These are phyloP conservation scores for Cryptococcus sp. DNA, from an alignment of 1,284 basidiomycete genomes.

Conservation along the genomic window DNA sequence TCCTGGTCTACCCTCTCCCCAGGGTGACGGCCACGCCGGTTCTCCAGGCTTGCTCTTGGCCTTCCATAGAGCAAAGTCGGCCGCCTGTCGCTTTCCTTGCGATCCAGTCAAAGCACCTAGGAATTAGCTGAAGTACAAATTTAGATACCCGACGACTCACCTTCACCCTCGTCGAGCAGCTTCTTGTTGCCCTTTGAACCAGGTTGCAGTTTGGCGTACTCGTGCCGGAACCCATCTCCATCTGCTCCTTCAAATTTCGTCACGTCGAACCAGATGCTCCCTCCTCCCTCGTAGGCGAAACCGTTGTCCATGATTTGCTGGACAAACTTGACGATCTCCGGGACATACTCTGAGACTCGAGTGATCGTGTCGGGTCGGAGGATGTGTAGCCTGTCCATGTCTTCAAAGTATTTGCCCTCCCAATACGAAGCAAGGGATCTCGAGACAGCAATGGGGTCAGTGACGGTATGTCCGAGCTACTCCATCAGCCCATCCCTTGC, in stretches of 20 bases:
- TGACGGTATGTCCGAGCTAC: constrained; percentile 72
- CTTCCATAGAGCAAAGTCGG: constrained; percentile 98
- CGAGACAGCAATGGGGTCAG: constrained; percentile 75
- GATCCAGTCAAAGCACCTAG: constrained; percentile 62
- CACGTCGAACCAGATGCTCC: constrained; percentile 95
- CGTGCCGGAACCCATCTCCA: constrained; percentile 54
- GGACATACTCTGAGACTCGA: constrained; percentile 94
- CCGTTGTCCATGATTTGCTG: constrained; percentile 81
- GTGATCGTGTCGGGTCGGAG: constrained; percentile 86
- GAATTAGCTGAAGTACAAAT: constrained; percentile 7
- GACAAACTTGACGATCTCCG: constrained; percentile 88
- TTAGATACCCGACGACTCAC: constrained; percentile 45
- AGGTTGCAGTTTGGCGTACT: constrained; percentile 91
- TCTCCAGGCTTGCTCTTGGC: constrained; percentile 89
- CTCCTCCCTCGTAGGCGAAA: constrained; percentile 81
- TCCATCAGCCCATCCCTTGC: background rate
- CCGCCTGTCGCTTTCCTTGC: constrained; percentile 54
- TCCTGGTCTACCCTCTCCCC: constrained; percentile 94
- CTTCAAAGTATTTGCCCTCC: constrained; percentile 86
- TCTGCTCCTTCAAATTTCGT: constrained; percentile 70
- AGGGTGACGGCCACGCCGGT: constrained; percentile 92
- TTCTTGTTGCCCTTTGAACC: constrained; percentile 92
- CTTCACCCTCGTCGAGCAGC: constrained; percentile 89
- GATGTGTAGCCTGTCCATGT: constrained; percentile 84
- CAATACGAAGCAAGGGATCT: constrained; percentile 79